A percentile compares a stretch with the other conserved stretches of the same genome.
phyloP scores from a whole-genome alignment of 768 basidiomycete species.

The Russula earlei region DNA sequence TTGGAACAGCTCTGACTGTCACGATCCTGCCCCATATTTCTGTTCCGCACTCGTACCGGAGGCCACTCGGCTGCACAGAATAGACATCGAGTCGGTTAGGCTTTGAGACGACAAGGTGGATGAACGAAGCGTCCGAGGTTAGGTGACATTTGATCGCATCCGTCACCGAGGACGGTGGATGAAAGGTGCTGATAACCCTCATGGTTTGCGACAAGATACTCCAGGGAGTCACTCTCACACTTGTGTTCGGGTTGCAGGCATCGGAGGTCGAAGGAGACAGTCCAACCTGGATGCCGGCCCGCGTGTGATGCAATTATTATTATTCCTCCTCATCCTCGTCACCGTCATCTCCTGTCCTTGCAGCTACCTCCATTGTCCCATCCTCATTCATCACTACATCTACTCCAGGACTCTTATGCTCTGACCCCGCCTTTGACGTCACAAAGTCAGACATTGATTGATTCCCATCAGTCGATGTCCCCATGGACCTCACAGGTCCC shows the following conservation, averaged over 20 bases:
- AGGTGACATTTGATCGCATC: slow-evolving; percentile 61
- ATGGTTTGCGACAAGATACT: slow-evolving; percentile 24
- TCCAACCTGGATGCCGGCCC: too few species aligned
- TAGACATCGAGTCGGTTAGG: slow-evolving; percentile 58
- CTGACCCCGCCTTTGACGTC: slow-evolving; percentile 23
- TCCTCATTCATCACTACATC: slow-evolving; percentile 50
- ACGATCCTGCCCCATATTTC: slow-evolving; percentile 66
- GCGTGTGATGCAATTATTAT: not conserved
- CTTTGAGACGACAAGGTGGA: slow-evolving; percentile 64
- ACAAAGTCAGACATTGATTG: slow-evolving; percentile 45
- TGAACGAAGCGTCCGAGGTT: slow-evolving; percentile 36
- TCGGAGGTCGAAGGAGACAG: too few species aligned
- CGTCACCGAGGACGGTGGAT: slow-evolving; percentile 62
- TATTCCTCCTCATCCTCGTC: not conserved
- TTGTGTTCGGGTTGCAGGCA: too few species aligned
- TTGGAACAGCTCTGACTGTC: slow-evolving; percentile 44
- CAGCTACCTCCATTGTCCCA: slow-evolving; percentile 41
- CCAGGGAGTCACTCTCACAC: too few species aligned
- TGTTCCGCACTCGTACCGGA: slow-evolving; percentile 46
- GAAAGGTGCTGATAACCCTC: slow-evolving; percentile 66
- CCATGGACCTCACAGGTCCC: slow-evolving; percentile 20
- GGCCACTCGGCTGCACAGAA: slow-evolving; percentile 50
- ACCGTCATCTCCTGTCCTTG: not conserved
- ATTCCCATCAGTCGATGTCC: slow-evolving; percentile 17
- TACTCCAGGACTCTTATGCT: slow-evolving; percentile 17